Conservation (phyloP, 768 basidiomycete genomes). For the Suillus plorans region DNA sequence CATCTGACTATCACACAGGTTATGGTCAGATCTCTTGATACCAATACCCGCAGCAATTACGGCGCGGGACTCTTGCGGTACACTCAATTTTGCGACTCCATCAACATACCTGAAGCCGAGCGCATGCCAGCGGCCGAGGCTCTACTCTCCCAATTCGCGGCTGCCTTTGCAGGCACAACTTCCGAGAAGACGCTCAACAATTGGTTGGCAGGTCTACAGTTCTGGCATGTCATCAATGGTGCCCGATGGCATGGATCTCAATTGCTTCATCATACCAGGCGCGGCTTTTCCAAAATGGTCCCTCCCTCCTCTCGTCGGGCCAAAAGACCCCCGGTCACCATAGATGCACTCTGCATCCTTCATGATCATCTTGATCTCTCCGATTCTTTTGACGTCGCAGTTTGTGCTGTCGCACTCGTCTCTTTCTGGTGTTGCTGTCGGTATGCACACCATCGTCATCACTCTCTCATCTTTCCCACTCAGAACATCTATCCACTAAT, state of each 20-base stretch:
- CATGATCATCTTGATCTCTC: constrained; percentile 16
- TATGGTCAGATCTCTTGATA: constrained; percentile 15
- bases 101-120: constrained; percentile 26
- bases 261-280: neutral
- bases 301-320: constrained; percentile 15
- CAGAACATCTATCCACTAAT: too few relatives aligned
- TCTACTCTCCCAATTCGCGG: constrained; percentile 27
- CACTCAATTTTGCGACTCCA: constrained; percentile 37
- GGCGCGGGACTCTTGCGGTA: constrained; percentile 28
- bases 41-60: constrained; percentile 24
- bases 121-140: constrained; percentile 23
- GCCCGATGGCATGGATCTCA: neutral
- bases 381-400: constrained; percentile 13
- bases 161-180: constrained; percentile 12
- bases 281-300: constrained; percentile 18
- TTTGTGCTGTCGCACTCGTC: constrained; percentile 29
- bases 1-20: too few relatives aligned
- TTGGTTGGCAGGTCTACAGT: constrained; percentile 36
- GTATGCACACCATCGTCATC: too few relatives aligned
- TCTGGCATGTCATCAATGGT: constrained; percentile 32
- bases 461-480: too few relatives aligned
- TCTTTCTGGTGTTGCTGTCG: constrained; percentile 37
- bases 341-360: constrained; percentile 32
- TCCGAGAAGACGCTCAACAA: constrained; percentile 24
- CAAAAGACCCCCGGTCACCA: constrained; percentile 33